Base-by-base conservation (phyloP, 2,329 filamentous ascomycete species). In the Pseudocercospora macadamiae region DNA sequence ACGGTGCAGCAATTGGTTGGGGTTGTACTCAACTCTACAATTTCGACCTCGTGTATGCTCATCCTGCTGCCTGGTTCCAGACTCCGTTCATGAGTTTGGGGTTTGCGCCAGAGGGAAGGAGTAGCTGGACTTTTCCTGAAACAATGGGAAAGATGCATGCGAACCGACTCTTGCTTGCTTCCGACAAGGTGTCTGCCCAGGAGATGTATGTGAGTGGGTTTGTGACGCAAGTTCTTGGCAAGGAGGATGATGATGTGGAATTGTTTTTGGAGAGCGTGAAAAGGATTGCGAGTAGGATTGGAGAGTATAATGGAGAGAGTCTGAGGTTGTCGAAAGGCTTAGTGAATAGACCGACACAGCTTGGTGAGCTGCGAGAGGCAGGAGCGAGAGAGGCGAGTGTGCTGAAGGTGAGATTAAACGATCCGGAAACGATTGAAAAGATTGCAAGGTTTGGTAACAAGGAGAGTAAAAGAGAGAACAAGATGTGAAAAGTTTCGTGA, bases 1-100 rank as follows among this genome's bases (percentile, higher is more conserved):
- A 51, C 25, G 54, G 54, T 7, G 54, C 44, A 14, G 54, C 54
- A 4, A 57, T 56, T 4, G 54, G 54, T 6, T 56, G 54, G 54
- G 44, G 54, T 10, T 56, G 54, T 12, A 56, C 44, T 9, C 54
- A 56, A 25, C 45, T 56, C 19, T 49, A 37, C 36, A 51, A 51
- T 28, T 56, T 51, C 44, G 44, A 56, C 18, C 54, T 56, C 18
- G 30, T 56, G 19, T 56, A 56, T 23, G 54, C 54, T 1, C 54
- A 56, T 51, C 19, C 54, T 5, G n/a, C 12, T 9, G 44, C 44
- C 5, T 36, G 45, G 10, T 56, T 51, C 23, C 54, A 56, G 30
- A 56, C 44, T 2, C 44, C 54, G 9, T 56, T 56, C 21, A 36
- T 56, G 45, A 10, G 9, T 3, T 18, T 51, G 6, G 44, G 44